A percentile compares a stretch with the other conserved stretches of the same genome.
phyloP scores from a whole-genome alignment of 345 rosid genomes.

The Hypericum perforatum region DNA sequence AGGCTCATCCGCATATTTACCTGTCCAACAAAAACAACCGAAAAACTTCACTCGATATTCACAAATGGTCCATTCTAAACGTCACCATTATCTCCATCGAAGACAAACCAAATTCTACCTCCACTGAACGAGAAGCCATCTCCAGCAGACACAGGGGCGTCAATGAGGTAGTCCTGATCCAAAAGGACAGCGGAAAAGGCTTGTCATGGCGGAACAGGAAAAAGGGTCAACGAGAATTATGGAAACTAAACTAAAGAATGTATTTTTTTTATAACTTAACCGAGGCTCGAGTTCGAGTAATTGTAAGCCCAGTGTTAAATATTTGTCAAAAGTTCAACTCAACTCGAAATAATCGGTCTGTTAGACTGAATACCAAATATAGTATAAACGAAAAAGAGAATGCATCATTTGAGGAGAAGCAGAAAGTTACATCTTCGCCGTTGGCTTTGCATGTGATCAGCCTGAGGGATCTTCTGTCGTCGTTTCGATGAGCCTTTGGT shows the following conservation, averaged over 20 bases:
- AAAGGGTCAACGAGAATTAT: too few species aligned
- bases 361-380: not conserved
- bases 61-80: not conserved
- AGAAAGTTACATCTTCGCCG: conserved; percentile 31
- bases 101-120: conserved; percentile 27
- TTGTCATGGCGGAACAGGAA: too few species aligned
- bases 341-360: too few species aligned
- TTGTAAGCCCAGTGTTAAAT: not conserved
- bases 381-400: not conserved
- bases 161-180: conserved; percentile 68
- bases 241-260: too few species aligned
- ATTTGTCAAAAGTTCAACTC: too few species aligned
- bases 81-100: not conserved
- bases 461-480: not conserved
- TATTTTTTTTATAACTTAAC: too few species aligned
- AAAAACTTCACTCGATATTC: not conserved
- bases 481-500: conserved; percentile 6
- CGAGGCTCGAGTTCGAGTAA: too few species aligned
- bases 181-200: not conserved
- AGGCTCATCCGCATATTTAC: conserved; percentile 79
- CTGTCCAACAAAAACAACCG: conserved; percentile 20
- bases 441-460: conserved; percentile 34
- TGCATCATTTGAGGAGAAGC: too few species aligned
- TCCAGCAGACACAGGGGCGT: conserved; percentile 78
- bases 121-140: conserved; percentile 95